These are phyloP conservation scores for Selenicereus undatus DNA, from an alignment of 148 eudicot species.

Conservation along the genomic window DNA sequence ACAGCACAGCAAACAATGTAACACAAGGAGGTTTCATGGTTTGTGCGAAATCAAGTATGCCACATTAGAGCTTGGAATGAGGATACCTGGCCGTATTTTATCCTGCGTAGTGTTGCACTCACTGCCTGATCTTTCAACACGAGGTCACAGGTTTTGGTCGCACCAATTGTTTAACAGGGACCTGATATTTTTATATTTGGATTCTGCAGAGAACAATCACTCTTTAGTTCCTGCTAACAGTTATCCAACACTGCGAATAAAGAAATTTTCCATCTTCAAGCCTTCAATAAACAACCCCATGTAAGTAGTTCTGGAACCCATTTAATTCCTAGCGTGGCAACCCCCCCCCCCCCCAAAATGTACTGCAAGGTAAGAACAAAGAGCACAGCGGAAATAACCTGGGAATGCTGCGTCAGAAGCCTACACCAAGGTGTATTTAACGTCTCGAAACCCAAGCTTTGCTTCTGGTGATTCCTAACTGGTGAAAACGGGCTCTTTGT, in stretches of 20 bases:
- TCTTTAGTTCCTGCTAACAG: neutral
- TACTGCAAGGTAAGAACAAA: neutral
- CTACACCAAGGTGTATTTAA: conserved; percentile 65
- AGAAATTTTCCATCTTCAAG: neutral
- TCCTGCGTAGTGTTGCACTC: conserved; percentile 52
- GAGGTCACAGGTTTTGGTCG: conserved; percentile 53
- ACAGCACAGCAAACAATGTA: neutral
- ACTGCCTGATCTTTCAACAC: conserved; percentile 47
- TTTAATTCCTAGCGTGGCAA: too few relatives aligned
- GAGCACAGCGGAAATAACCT: conserved; percentile 24
- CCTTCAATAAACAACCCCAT: neutral
- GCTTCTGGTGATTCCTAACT: conserved; percentile 38
- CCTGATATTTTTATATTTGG: conserved; percentile 39
- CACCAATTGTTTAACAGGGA: conserved; percentile 52
- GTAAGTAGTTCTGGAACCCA: neutral
- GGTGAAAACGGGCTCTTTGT: conserved; percentile 42
- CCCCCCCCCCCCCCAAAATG: neutral
- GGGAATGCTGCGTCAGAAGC: conserved; percentile 61
- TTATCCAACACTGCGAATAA: conserved; percentile 5
- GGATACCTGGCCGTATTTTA: conserved; percentile 61
- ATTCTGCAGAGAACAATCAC: conserved; percentile 47
- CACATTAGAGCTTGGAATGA: neutral
- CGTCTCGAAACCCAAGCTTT: conserved; percentile 32
- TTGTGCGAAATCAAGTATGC: neutral
- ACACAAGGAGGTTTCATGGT: neutral